Evolutionary conservation across 352 stramenopile species (phyloP).

Genomic region (Globisporangium cylindrosporum): DNA sequence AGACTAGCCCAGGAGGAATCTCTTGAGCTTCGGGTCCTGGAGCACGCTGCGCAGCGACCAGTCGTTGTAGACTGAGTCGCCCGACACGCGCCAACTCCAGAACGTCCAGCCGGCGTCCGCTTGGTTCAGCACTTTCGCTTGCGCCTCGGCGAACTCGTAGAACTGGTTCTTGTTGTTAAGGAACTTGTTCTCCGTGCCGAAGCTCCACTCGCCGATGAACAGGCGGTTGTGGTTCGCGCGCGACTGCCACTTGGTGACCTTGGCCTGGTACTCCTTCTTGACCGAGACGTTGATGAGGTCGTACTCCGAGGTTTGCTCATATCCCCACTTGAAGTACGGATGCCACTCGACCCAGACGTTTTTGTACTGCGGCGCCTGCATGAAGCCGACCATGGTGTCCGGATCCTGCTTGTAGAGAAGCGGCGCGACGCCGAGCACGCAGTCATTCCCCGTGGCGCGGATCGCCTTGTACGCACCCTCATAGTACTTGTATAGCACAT

Average conservation of each 20-base stretch:
- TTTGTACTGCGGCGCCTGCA: conserved; percentile 41
- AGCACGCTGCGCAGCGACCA: conserved; percentile 66
- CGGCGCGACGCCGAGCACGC: conserved; percentile 54
- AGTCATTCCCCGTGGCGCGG: conserved; percentile 55
- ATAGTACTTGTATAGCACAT: conserved; percentile 69
- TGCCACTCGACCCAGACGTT: conserved; percentile 88
- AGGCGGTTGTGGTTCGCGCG: conserved; percentile 33
- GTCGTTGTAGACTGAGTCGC: conserved; percentile 55
- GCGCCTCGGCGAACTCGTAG: conserved; percentile 44
- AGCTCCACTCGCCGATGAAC: conserved; percentile 50
- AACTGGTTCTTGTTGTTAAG: conserved; percentile 34
- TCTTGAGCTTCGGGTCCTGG: conserved; percentile 22
- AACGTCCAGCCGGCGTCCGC: conserved; percentile 62
- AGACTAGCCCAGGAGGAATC: background rate
- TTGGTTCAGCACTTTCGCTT: conserved; percentile 50
- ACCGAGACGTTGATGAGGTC: conserved; percentile 48
- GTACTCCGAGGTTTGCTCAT: conserved; percentile 46
- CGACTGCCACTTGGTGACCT: conserved; percentile 39
- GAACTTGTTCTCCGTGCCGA: conserved; percentile 50
- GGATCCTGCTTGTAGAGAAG: conserved; percentile 50
- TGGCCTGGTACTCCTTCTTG: conserved; percentile 34
- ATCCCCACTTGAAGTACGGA: conserved; percentile 81
- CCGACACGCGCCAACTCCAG: conserved; percentile 72
- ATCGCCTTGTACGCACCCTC: conserved; percentile 60
- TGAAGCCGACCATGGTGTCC: conserved; percentile 47